Conservation (phyloP, 1,139 yeast genomes). For the Lodderomyces parapsilosis region DNA sequence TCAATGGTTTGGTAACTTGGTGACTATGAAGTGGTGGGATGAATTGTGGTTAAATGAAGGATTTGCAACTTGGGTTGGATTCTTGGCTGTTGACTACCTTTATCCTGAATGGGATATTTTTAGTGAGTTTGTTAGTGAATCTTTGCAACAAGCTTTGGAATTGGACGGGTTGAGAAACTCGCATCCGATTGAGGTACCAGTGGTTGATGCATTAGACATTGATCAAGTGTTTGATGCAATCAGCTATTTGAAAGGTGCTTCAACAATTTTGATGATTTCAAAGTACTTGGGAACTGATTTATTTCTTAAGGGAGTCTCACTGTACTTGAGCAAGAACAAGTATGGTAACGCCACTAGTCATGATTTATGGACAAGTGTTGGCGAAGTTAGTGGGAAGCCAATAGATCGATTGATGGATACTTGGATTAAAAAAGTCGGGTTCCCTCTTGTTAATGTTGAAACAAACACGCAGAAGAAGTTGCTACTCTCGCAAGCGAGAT, state of each 20-base stretch:
- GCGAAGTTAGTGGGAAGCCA: constrained; percentile 73
- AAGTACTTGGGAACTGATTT: constrained; percentile 64
- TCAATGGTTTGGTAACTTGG: constrained; percentile 92
- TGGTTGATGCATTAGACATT: constrained; percentile 74
- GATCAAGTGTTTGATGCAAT: constrained; percentile 85
- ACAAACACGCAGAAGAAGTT: constrained; percentile 38
- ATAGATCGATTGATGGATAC: constrained; percentile 69
- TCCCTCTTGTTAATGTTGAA: constrained; percentile 69
- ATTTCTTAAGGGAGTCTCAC: constrained; percentile 70
- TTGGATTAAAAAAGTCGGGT: constrained; percentile 85
- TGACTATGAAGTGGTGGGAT: constrained; percentile 96
- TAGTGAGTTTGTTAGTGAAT: constrained; percentile 67
- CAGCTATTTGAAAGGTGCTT: constrained; percentile 82
- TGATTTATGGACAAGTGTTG: constrained; percentile 77
- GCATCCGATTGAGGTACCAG: constrained; percentile 88
- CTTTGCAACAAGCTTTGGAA: constrained; percentile 66
- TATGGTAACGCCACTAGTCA: constrained; percentile 76
- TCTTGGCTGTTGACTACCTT: constrained; percentile 72
- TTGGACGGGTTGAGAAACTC: constrained; percentile 74
- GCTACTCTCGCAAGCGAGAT: constrained; percentile 67
- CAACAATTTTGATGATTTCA: constrained; percentile 68
- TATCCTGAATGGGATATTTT: constrained; percentile 89
- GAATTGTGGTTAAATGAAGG: constrained; percentile 92
- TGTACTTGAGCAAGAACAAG: constrained; percentile 66
- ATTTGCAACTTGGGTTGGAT: constrained; percentile 85